Conservation (phyloP, 192 early-diverging fungal species). For the Linnemannia schmuckeri region DNA sequence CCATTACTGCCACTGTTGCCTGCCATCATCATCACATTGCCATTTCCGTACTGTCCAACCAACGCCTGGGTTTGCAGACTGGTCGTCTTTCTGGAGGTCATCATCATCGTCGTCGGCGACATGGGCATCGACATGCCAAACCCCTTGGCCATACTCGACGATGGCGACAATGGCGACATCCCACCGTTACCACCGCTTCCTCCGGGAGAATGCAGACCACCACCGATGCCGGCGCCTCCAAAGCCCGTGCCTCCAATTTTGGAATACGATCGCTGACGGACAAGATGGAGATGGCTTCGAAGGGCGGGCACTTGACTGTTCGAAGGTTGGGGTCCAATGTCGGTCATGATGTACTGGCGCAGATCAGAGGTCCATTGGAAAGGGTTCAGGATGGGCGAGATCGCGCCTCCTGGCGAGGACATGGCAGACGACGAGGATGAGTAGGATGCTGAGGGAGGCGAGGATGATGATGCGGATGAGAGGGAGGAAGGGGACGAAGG, state of each 20-base stretch:
- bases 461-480: conserved; percentile 21
- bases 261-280: conserved; percentile 36
- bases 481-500: conserved; percentile 5
- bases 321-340: conserved; percentile 50
- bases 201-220: background rate
- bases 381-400: conserved; percentile 33
- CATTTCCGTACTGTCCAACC: conserved; percentile 5
- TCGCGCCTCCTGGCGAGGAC: conserved; percentile 26
- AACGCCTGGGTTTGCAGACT: background rate
- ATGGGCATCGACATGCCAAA: background rate
- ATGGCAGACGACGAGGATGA: conserved; percentile 39
- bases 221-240: background rate
- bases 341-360: conserved; percentile 52
- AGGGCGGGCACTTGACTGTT: conserved; percentile 36
- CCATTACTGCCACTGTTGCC: background rate
- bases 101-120: background rate
- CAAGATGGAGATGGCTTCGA: conserved; percentile 8
- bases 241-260: conserved; percentile 25
- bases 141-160: background rate
- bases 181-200: background rate
- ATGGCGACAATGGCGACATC: background rate
- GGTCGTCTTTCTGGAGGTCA: background rate
- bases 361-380: conserved; percentile 47
- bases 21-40: conserved; percentile 2
- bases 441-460: conserved; percentile 23